A percentile compares a stretch with the other conserved stretches of the same genome.
These are phyloP conservation scores for Apium graveolens DNA, from an alignment of 129 eudicot genomes.

Conservation along the genomic window DNA sequence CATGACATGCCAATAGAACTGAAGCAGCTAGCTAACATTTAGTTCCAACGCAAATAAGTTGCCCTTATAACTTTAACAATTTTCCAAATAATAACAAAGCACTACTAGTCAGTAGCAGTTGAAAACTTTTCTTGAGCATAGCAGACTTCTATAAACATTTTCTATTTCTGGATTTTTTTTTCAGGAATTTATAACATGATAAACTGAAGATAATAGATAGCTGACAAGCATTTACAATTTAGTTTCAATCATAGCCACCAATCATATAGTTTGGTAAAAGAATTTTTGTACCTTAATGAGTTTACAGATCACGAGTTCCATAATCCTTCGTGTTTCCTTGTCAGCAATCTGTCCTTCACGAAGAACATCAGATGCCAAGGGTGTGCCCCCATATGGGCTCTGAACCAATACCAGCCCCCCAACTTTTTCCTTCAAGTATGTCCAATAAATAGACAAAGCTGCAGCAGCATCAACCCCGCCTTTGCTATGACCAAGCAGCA, in stretches of 20 bases:
- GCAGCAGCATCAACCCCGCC: slow-evolving; percentile 99
- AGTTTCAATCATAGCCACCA: not conserved
- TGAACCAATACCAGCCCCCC: slow-evolving; percentile 88
- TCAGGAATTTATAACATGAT: not conserved
- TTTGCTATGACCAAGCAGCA: slow-evolving; percentile 97
- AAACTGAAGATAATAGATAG: not conserved
- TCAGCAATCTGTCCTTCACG: slow-evolving; percentile 97
- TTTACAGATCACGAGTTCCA: slow-evolving; percentile 76
- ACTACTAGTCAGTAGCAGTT: not conserved
- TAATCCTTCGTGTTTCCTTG: slow-evolving; percentile 63
- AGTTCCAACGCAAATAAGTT: too few species aligned
- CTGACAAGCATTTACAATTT: not conserved
- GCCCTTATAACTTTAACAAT: not conserved
- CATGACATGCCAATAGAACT: not conserved
- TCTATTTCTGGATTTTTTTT: not conserved
- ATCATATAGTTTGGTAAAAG: not conserved
- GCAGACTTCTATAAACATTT: not conserved
- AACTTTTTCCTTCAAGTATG: slow-evolving; percentile 63
- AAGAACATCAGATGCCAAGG: slow-evolving; percentile 91
- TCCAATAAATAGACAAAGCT: slow-evolving; percentile 75
- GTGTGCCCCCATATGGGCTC: slow-evolving; percentile 97
- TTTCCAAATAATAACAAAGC: not conserved
- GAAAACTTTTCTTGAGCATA: not conserved
- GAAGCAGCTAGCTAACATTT: not conserved
- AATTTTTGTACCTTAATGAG: slow-evolving; percentile 57